Percentiles rank a stretch among this genome's conserved stretches.
Evolutionary conservation across 306 rosid genomes (phyloP).

Genomic region (Abrus pulchellus): DNA sequence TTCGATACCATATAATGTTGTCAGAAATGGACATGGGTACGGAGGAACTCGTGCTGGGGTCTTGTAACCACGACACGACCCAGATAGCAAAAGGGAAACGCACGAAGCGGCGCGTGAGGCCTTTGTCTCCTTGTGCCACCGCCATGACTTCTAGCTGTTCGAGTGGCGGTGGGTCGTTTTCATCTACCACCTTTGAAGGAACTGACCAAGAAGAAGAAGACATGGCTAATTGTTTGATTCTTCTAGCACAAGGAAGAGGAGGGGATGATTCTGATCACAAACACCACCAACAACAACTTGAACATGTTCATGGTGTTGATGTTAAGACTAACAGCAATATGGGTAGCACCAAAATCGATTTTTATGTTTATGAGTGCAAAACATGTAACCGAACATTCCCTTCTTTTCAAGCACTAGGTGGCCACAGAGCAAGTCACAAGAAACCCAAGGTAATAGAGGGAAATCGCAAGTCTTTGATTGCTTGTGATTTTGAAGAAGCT

Average conservation of each 20-base stretch:
- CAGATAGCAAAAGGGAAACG: constrained; percentile 66
- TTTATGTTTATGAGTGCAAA: constrained; percentile 80
- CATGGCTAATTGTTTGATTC: constrained; percentile 95
- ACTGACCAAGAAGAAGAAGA: constrained; percentile 84
- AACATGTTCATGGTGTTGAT: background rate
- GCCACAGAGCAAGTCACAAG: constrained; percentile 96
- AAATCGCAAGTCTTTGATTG: too few species aligned
- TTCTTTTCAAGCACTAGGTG: constrained; percentile 99
- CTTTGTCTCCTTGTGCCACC: constrained; percentile 50
- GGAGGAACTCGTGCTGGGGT: constrained; percentile 50
- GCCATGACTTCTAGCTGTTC: constrained; percentile 68
- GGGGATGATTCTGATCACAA: background rate
- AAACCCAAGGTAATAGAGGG: constrained; percentile 52
- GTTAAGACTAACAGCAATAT: background rate
- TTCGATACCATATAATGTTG: background rate
- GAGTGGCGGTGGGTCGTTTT: constrained; percentile 55
- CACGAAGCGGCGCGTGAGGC: constrained; percentile 68
- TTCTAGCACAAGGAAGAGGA: constrained; percentile 69
- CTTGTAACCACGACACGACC: constrained; percentile 35
- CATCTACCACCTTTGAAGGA: constrained; percentile 57
- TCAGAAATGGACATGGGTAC: constrained; percentile 52
- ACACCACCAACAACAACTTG: too few species aligned
- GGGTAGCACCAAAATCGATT: constrained; percentile 42
- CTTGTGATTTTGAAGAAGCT: constrained; percentile 43
- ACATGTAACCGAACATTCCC: constrained; percentile 86